phyloP scores from a whole-genome alignment of 179 eudicot genomes.

The Pouteria campechiana region DNA sequence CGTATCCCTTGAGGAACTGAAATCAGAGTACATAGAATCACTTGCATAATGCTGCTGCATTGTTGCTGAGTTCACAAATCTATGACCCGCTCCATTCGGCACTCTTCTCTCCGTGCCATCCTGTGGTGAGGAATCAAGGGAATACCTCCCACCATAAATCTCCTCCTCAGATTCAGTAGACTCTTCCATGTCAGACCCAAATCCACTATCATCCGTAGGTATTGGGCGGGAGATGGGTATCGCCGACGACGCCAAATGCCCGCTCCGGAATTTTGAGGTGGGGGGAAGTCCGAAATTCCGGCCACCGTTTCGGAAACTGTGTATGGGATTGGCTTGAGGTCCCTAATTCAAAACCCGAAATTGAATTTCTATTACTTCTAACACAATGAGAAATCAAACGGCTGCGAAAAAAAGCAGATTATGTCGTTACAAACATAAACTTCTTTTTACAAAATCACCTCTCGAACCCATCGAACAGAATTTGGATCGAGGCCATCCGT shows the following conservation, averaged over 20 bases:
- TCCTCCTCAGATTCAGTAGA: conserved; percentile 57
- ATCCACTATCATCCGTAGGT: conserved; percentile 27
- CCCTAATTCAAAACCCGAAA: conserved; percentile 23
- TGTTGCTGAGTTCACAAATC: conserved; percentile 25
- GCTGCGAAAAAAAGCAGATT: neutral
- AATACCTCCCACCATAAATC: conserved; percentile 57
- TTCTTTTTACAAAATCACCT: conserved; percentile 21
- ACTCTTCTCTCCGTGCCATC: conserved; percentile 51
- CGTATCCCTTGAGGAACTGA: conserved; percentile 67
- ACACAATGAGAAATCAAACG: neutral
- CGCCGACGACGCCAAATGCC: conserved; percentile 39
- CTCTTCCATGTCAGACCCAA: conserved; percentile 43
- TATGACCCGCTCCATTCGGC: conserved; percentile 12
- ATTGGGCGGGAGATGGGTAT: conserved; percentile 37
- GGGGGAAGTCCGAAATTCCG: conserved; percentile 59
- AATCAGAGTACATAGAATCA: conserved; percentile 65
- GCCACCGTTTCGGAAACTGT: conserved; percentile 11
- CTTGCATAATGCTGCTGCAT: conserved; percentile 36
- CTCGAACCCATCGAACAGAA: conserved; percentile 67
- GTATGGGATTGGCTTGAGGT: conserved; percentile 29
- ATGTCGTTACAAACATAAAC: neutral
- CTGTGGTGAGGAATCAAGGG: conserved; percentile 73
- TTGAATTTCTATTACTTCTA: conserved; percentile 20
- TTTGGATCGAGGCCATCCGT: conserved; percentile 67
- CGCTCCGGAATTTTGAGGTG: conserved; percentile 52